A percentile compares a stretch with the other conserved stretches of the same genome.
Evolutionary conservation across 2,329 filamentous ascomycete species (phyloP).

Genomic region (Penicillium sp.): DNA sequence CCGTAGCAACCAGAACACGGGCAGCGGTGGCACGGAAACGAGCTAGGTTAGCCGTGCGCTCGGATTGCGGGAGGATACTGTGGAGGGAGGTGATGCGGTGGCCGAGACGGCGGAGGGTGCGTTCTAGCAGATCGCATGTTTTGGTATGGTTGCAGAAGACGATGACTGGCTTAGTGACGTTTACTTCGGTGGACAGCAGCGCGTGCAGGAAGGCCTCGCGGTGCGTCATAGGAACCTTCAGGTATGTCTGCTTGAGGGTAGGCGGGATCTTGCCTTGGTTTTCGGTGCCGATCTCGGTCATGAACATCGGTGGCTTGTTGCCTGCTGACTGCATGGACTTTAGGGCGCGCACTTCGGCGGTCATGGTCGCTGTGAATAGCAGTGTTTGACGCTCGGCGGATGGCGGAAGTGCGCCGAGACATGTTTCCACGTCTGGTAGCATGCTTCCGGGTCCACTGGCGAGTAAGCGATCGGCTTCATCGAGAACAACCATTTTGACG

Average conservation of each 20-base stretch:
- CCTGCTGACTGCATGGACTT: slow-evolving; percentile 71
- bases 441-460: slow-evolving; percentile 74
- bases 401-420: slow-evolving; percentile 75
- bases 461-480: slow-evolving; percentile 90
- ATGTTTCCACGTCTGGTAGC: slow-evolving; percentile 91
- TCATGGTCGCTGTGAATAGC: slow-evolving; percentile 94
- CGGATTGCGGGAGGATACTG: slow-evolving; percentile 77
- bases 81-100: slow-evolving; percentile 92
- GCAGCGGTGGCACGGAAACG: slow-evolving; percentile 88
- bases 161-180: slow-evolving; percentile 74
- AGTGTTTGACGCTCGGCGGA: slow-evolving; percentile 81
- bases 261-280: slow-evolving; percentile 71
- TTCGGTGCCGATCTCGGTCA: slow-evolving; percentile 77
- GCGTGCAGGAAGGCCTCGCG: slow-evolving; percentile 93
- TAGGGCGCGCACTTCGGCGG: slow-evolving; percentile 82
- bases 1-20: slow-evolving; percentile 87
- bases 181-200: slow-evolving; percentile 75
- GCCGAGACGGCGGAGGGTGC: slow-evolving; percentile 77
- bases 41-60: slow-evolving; percentile 82
- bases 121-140: slow-evolving; percentile 85
- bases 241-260: slow-evolving; percentile 77
- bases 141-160: slow-evolving; percentile 92
- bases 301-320: slow-evolving; percentile 73
- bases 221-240: slow-evolving; percentile 86
- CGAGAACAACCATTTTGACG: slow-evolving; percentile 82